Evolutionary conservation across 2,329 filamentous ascomycete species (phyloP), one percentile per base, ranked within the genome.

Genomic region (Colletotrichum ledebouriae): DNA sequence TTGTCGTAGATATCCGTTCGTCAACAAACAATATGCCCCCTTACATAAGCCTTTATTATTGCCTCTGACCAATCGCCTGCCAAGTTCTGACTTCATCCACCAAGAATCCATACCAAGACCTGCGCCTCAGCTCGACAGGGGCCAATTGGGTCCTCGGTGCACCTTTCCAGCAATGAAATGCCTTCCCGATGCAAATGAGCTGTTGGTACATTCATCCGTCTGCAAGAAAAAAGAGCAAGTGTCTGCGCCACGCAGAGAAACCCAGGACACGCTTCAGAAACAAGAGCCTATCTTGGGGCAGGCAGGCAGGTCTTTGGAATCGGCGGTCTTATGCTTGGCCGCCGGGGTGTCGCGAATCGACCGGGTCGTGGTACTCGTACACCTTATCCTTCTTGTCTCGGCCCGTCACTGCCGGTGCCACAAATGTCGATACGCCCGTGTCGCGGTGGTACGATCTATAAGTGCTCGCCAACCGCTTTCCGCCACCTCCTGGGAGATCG

Each of bases 401-500:
- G 0, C 82, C 82, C 3, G 77, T 83, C 2, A 89, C 78, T 2
- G 86, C 84, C 1, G 88, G 88, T 5, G 88, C 87, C 22, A 76
- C 79, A 75, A 86, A 90, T 0, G 76, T 84, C 11, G 87, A 88
- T 22, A 87, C 74, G 0, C 89, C 88, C 2, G 81, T 85, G 7
- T 75, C 68, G 37, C 79, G 79, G 74, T 90, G 83, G 72, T 90
- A 90, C 1, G 77, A 82, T 62, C 85, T 79, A 71, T 80, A 83
- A 12, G 83, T 85, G 47, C 83, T 82, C 1, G 86, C 87, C 11
- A 88, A 82, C 49, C 88, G 84, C 78, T 91, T 90, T 2, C 89
- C 89, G 2, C 88, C 88, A 2, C 88, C 88, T 1, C 84, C 87
- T 0, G 88, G 89, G 5, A 91, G 82, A 73, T 91, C 88, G 20